Evolutionary conservation across 148 eudicot genomes (phyloP).

Genomic region (Rhododendron henanense): DNA sequence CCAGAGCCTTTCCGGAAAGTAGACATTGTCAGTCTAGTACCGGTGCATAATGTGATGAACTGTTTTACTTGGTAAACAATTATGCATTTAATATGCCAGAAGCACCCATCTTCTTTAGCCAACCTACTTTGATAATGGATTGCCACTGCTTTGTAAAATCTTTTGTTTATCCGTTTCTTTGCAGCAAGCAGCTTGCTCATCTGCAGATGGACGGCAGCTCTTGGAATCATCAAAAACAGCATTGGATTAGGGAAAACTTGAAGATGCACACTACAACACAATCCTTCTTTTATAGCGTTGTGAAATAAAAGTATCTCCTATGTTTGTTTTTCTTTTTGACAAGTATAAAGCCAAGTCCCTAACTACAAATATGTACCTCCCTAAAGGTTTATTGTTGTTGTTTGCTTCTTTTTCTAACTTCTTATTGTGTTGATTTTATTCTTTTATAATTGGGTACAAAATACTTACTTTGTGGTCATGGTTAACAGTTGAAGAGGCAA

Average conservation of each 20-base stretch:
- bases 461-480: too few relatives aligned
- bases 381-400: too few relatives aligned
- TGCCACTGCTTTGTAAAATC: slow-evolving; percentile 5
- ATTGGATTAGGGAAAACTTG: slow-evolving; percentile 98
- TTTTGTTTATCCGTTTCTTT: slow-evolving; percentile 15
- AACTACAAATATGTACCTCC: too few relatives aligned
- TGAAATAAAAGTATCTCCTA: too few relatives aligned
- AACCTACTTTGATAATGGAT: neutral
- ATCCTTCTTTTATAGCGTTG: too few relatives aligned
- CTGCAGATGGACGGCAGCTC: slow-evolving; percentile 98
- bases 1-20: slow-evolving; percentile 66
- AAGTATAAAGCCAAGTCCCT: too few relatives aligned
- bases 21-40: slow-evolving; percentile 83
- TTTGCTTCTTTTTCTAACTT: too few relatives aligned
- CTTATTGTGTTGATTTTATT: too few relatives aligned
- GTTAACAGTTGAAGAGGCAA: too few relatives aligned
- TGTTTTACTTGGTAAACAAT: slow-evolving; percentile 5
- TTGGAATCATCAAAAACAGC: slow-evolving; percentile 98
- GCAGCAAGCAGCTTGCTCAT: slow-evolving; percentile 99
- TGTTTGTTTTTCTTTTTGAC: too few relatives aligned
- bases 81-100: neutral
- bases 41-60: slow-evolving; percentile 86
- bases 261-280: slow-evolving; percentile 49
- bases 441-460: too few relatives aligned
- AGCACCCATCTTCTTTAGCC: neutral